Evolutionary conservation across 228 moss, liverwort and hornwort species (phyloP), one percentile per base, ranked within the genome.

Genomic region (Sphagnum fallax): DNA sequence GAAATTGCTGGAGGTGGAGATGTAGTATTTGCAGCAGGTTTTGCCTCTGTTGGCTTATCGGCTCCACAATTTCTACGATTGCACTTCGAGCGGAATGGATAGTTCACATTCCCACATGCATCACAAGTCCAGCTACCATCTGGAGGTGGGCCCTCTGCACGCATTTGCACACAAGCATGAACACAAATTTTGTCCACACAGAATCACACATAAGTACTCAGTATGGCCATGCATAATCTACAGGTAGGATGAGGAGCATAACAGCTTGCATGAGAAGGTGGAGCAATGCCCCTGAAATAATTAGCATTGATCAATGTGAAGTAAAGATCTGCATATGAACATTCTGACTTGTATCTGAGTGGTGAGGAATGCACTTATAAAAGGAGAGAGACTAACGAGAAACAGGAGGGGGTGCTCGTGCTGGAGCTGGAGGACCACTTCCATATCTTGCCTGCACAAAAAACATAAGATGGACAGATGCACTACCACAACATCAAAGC

Each of bases 81-180:
- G 69, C 98, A 98, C 73, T 98, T 98, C 76, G 92, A 92, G 70
- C 98, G 94, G 77, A 98, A 98, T 16, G 98, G 98, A 73, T 94
- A 98, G 65, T 98, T 98, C 77, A 98, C 98, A 76, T 98, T 98
- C 53, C 98, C 98, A 71, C 98, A 98, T 50, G 94, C 90, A 48
- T 88, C 98, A 69, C 98, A 98, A 51, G 94, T 90, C 98, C 98
- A 98, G 80, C 98, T 98, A 66, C 98, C 98, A 78, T 98, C 98
- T 48, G 98, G 98, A 80, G 94, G 98, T 61, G 98, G 98, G 65
- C 94, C 98, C 77, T 94, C 98, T 98, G 90, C 49, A 69, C 32
- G 0, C 32, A 32, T 32, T 32, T 32, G 32, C 32, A 32, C 0
- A 32, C 32, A 32, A 32, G 32, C 32, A 32, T 32, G 32, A 32